Conservation (phyloP, 345 rosid species). For the Populus ilicifolia region DNA sequence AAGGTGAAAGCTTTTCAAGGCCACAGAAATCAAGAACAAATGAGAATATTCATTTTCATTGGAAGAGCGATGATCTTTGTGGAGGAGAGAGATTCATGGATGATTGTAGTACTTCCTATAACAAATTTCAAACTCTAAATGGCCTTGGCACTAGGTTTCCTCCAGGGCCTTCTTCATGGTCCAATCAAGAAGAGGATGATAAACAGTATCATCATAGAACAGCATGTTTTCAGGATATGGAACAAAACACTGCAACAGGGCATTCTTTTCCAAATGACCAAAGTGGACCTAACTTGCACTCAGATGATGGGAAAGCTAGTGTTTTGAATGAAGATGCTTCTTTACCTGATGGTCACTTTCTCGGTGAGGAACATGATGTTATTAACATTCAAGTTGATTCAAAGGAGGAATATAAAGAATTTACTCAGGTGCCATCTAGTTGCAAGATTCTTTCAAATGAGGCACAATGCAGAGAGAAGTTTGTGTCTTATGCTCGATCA, state of each 20-base stretch:
- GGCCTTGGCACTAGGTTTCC: conserved; percentile 10
- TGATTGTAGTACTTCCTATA: background rate
- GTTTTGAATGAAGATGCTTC: conserved; percentile 15
- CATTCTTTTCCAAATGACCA: background rate
- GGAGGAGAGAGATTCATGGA: conserved; percentile 4
- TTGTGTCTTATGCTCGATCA: conserved; percentile 2
- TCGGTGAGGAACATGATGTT: conserved; percentile 21
- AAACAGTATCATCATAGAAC: conserved; percentile 8
- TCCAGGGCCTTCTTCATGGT: conserved; percentile 15
- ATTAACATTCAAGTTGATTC: conserved; percentile 20
- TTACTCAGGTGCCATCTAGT: conserved; percentile 4
- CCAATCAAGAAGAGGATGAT: conserved; percentile 3
- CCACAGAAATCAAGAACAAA: background rate
- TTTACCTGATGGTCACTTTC: conserved; percentile 3
- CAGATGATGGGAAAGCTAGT: conserved; percentile 7
- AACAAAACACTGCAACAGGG: background rate
- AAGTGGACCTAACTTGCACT: background rate
- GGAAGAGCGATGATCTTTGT: conserved; percentile 12
- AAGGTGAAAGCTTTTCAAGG: background rate
- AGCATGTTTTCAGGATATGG: conserved; percentile 4
- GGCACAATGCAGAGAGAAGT: conserved; percentile 12
- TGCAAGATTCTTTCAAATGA: conserved; percentile 16
- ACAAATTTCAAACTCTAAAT: background rate
- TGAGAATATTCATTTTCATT: conserved; percentile 1
- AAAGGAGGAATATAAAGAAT: conserved; percentile 5